Base-by-base conservation (phyloP, 2,329 filamentous ascomycete genomes). In the Polytolypa hystricis region DNA sequence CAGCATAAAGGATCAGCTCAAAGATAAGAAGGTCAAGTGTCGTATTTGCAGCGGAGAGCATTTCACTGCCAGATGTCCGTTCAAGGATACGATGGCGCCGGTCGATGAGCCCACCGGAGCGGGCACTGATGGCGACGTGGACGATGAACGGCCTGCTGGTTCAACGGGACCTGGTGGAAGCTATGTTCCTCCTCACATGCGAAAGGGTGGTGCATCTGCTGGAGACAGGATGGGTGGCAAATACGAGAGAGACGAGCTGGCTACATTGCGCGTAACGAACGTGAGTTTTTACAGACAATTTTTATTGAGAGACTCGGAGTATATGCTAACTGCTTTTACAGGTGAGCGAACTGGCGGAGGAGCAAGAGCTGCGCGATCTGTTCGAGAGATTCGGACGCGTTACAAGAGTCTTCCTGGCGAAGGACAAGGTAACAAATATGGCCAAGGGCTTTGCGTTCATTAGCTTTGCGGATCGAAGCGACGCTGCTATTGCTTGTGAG, bases 11-110 rank as follows among this genome's bases (percentile, higher is more conserved):
- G 70, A 74, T 44, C 68, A 73, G 54, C 73, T 96, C 56, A 93
- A 91, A 77, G 87, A 95, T 70, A 94, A 95, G 77, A 93, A 95
- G 71, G 93, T 98, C 73, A 96, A 96, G 76, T 98, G 91, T 67
- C 83, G 91, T 74, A 96, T 98, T 61, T 98, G 91, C 70, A 84
- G 80, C 60, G 91, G 89, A 59, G 91, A 98, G 72, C 91, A 98
- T 77, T 98, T 96, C 73, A 98, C 91, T 28, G 89, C 89, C 50
- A 81, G 91, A 62, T 98, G 91, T 77, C 91, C 91, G 23, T 98
- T 94, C 80, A 98, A 96, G 73, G 91, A 96, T 62, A 98, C 89
- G 53, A 95, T 98, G 86, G 86, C 89, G 23, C 91, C 67, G 5
- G 62, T 69, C 39, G 66, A 67, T 28, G 67, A 69, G 48, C 43